phyloP scores from a whole-genome alignment of 1,139 yeast species.

The Scheffersomyces stambukii region DNA sequence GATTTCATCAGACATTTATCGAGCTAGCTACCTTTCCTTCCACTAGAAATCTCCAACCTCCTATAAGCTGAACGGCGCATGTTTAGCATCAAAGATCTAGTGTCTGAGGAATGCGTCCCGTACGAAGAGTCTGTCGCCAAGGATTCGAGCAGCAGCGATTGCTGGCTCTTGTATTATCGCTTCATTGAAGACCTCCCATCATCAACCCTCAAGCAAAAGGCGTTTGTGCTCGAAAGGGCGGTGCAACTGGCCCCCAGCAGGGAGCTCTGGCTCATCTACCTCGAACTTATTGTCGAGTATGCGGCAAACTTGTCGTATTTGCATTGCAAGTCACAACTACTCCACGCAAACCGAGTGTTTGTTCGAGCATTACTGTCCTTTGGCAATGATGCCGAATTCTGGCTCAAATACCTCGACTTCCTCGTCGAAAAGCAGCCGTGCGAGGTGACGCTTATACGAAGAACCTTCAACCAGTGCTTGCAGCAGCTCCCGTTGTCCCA shows the following conservation, averaged over 20 bases:
- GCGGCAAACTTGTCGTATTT: too few species aligned
- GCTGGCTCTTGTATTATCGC: constrained; percentile 55
- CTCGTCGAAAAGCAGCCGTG: constrained; percentile 27
- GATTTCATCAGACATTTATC: too few species aligned
- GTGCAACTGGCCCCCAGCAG: constrained; percentile 42
- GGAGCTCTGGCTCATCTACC: constrained; percentile 54
- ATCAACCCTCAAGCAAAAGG: constrained; percentile 22
- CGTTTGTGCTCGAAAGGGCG: constrained; percentile 54
- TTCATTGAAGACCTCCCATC: constrained; percentile 16
- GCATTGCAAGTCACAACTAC: constrained; percentile 25
- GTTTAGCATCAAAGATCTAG: constrained; percentile 15
- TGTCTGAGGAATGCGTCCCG: constrained; percentile 31
- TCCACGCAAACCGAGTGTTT: constrained; percentile 38
- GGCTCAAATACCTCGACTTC: constrained; percentile 54
- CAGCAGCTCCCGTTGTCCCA: constrained; percentile 45
- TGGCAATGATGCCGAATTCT: constrained; percentile 45
- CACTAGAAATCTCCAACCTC: neutral
- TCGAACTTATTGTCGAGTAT: constrained; percentile 37
- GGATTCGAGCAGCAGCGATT: constrained; percentile 36
- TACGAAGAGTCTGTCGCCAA: constrained; percentile 46
- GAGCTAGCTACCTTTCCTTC: too few species aligned
- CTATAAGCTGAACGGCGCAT: constrained; percentile 23
- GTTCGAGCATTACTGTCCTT: constrained; percentile 32
- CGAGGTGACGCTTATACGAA: constrained; percentile 42
- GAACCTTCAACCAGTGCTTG: constrained; percentile 51